Evolutionary conservation across 2,329 filamentous ascomycete genomes (phyloP), one percentile per base, ranked within the genome.

Genomic region (Fusarium sp.): DNA sequence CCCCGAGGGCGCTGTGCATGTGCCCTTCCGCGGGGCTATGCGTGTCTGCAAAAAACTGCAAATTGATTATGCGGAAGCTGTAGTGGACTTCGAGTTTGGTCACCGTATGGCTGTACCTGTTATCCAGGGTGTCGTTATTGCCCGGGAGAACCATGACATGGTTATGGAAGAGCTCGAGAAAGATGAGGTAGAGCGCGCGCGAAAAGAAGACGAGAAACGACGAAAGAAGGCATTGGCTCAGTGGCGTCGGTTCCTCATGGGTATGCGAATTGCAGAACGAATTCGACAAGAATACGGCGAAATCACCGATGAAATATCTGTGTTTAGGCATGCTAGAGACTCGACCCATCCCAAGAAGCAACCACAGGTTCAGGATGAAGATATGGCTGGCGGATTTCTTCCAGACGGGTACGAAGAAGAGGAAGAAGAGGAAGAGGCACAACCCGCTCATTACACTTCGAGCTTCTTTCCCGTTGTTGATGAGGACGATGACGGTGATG

Each of bases 21-120:
- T 98, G 3, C 93, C 93, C 0, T 89, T 90, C 53, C 88, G 90
- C 43, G 93, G 93, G 1, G 91, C 90, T 0, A 89, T 90, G 31
- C 89, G 90, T 46, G 87, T 97, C 2, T 97, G 95, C 77, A 93
- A 92, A 76, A 90, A 91, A 63, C 83, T 99, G 0, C 88, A 88
- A 6, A 91, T 98, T 36, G 94, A 97, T 75, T 96, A 90, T 72
- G 96, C 96, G 0, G 96, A 98, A 78, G 96, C 96, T 2, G 96
- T 97, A 4, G 94, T 94, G 0, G 96, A 93, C 3, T 99, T 99
- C 76, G 96, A 99, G 75, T 99, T 98, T 76, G 95, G 95, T 1
- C 91, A 96, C 72, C 91, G 96, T 62, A 94, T 96, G 85, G 96
- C 96, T 7, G 93, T 98, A 1, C 96, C 96, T 0, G 89, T 97